Percentiles rank a stretch among this genome's conserved stretches.
These are phyloP conservation scores for Coprinellus aureogranulatus DNA, from an alignment of 768 basidiomycete genomes.

Conservation along the genomic window DNA sequence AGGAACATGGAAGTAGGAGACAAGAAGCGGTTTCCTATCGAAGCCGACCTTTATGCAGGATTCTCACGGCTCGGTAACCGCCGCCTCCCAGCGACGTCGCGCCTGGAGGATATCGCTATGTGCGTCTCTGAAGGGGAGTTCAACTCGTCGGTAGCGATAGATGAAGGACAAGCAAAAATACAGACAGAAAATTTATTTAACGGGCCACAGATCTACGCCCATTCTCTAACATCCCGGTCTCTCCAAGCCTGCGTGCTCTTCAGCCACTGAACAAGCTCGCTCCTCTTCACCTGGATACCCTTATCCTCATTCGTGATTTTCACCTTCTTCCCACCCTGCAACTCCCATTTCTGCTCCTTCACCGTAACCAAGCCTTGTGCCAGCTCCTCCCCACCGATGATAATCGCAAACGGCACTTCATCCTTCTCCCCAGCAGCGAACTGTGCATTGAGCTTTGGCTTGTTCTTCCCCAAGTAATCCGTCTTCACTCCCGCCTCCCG, in stretches of 20 bases:
- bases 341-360: constrained; percentile 86
- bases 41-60: too few species aligned
- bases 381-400: constrained; percentile 86
- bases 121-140: too few species aligned
- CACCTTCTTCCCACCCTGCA: constrained; percentile 67
- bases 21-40: too few species aligned
- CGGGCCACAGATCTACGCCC: constrained; percentile 13
- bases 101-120: too few species aligned
- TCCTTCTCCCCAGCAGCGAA: constrained; percentile 90
- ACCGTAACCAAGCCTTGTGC: constrained; percentile 82
- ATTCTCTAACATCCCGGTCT: constrained; percentile 39
- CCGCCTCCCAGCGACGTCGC: too few species aligned
- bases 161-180: too few species aligned
- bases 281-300: constrained; percentile 63
- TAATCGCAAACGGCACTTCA: constrained; percentile 88
- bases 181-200: too few species aligned
- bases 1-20: too few species aligned
- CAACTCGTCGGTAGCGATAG: too few species aligned
- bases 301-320: constrained; percentile 63
- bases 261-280: constrained; percentile 63
- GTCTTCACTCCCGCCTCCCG: constrained; percentile 87
- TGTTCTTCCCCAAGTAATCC: constrained; percentile 90
- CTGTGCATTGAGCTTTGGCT: constrained; percentile 84
- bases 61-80: too few species aligned
- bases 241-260: constrained; percentile 46